A percentile compares a stretch with the other conserved stretches of the same genome.
phyloP scores from a whole-genome alignment of 768 basidiomycete species.

The Naganishia onofrii region DNA sequence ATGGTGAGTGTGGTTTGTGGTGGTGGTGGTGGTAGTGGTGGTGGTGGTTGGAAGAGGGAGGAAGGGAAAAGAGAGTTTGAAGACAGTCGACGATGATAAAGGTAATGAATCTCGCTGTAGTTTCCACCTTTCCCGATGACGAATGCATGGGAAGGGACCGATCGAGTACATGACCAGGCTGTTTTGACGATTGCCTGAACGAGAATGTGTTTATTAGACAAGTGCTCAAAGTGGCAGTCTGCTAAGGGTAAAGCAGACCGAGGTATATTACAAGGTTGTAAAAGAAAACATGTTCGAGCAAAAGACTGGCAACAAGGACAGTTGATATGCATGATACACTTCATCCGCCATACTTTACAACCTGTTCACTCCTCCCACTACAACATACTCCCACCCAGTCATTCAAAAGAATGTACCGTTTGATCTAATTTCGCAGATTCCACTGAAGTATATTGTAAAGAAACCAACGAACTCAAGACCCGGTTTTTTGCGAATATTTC shows the following conservation, averaged over 20 bases:
- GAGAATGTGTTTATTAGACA: too few species aligned
- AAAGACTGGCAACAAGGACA: too few species aligned
- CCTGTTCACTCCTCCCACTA: too few species aligned
- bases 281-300: too few species aligned
- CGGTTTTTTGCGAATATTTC: background rate
- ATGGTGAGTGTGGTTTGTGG: conserved; percentile 34
- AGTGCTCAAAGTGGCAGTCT: too few species aligned
- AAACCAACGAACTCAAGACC: conserved; percentile 32
- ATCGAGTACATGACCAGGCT: background rate
- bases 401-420: conserved; percentile 15
- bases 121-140: background rate
- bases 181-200: too few species aligned
- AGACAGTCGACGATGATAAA: background rate
- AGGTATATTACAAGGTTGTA: too few species aligned
- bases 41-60: background rate
- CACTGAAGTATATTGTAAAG: conserved; percentile 11
- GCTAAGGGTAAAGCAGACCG: too few species aligned
- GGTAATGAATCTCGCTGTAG: background rate
- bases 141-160: background rate
- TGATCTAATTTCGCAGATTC: conserved; percentile 32
- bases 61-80: background rate
- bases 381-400: background rate
- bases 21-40: background rate
- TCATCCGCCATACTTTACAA: too few species aligned
- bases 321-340: too few species aligned